Conservation (phyloP, 345 rosid species). For the Jatropha curcas region DNA sequence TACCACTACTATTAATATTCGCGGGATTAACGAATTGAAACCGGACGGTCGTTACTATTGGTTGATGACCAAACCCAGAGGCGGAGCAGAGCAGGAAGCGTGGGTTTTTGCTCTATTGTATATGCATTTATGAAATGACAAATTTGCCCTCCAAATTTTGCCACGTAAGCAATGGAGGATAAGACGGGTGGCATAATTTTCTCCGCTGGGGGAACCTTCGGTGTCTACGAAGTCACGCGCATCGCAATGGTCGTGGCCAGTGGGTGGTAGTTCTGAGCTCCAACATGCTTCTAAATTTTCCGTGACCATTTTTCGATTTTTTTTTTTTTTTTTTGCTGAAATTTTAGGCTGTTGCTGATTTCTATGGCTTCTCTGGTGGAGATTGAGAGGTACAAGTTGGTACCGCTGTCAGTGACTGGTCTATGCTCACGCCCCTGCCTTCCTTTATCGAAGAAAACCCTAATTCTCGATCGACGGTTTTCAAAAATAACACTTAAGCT, state of each 20-base stretch:
- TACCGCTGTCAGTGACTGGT: constrained; percentile 39
- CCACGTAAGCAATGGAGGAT: not conserved
- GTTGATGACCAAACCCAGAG: too few species aligned
- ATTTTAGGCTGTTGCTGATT: not conserved
- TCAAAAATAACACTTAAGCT: constrained; percentile 30
- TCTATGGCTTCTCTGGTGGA: constrained; percentile 45
- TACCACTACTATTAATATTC: not conserved
- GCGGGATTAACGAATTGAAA: not conserved
- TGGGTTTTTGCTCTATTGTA: too few species aligned
- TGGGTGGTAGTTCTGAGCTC: not conserved
- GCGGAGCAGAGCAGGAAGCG: too few species aligned
- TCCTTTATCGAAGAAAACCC: constrained; percentile 35
- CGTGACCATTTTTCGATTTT: not conserved
- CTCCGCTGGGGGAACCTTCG: not conserved
- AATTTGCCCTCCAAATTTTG: not conserved
- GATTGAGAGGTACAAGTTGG: constrained; percentile 41
- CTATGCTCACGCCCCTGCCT: constrained; percentile 48
- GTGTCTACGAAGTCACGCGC: not conserved
- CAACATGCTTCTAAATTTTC: not conserved
- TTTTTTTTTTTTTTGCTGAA: not conserved
- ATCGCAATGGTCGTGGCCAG: too few species aligned
- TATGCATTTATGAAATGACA: not conserved
- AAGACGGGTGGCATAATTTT: not conserved
- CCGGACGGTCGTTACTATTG: too few species aligned
- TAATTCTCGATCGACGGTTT: constrained; percentile 28